phyloP scores from a whole-genome alignment of 257 asterid genomes.

The Phtheirospermum japonicum region DNA sequence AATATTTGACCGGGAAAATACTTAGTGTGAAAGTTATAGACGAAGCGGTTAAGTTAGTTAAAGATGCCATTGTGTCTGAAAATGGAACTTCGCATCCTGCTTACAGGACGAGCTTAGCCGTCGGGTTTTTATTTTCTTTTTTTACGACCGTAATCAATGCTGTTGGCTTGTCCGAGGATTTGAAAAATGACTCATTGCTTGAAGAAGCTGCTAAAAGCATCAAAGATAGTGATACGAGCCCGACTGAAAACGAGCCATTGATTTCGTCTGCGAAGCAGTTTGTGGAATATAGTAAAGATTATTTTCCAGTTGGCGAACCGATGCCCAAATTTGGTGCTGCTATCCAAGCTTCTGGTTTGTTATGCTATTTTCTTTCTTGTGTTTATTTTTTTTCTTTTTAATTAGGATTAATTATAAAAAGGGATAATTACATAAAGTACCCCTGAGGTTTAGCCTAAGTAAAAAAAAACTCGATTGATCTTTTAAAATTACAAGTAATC shows the following conservation, averaged over 20 bases:
- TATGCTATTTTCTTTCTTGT: slow-evolving; percentile 4
- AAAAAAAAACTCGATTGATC: too few relatives aligned
- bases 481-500: too few relatives aligned
- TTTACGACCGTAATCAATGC: neutral
- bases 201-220: slow-evolving; percentile 25
- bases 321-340: slow-evolving; percentile 52
- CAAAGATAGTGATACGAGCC: slow-evolving; percentile 8
- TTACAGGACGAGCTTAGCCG: slow-evolving; percentile 62
- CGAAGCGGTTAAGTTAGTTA: slow-evolving; percentile 52
- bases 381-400: neutral
- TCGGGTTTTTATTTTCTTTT: slow-evolving; percentile 30
- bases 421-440: neutral
- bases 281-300: slow-evolving; percentile 40
- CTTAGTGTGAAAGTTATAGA: slow-evolving; percentile 32
- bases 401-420: neutral
- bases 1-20: slow-evolving; percentile 44
- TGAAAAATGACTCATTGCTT: slow-evolving; percentile 5
- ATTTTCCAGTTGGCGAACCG: slow-evolving; percentile 73
- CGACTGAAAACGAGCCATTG: slow-evolving; percentile 25
- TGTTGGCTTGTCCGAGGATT: slow-evolving; percentile 26
- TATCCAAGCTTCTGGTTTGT: slow-evolving; percentile 72
- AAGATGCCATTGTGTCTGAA: slow-evolving; percentile 47
- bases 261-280: slow-evolving; percentile 59
- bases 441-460: too few relatives aligned
- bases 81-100: slow-evolving; percentile 49